phyloP scores from a whole-genome alignment of 176 grass and related monocot species.

The Puccinellia tenuiflora region DNA sequence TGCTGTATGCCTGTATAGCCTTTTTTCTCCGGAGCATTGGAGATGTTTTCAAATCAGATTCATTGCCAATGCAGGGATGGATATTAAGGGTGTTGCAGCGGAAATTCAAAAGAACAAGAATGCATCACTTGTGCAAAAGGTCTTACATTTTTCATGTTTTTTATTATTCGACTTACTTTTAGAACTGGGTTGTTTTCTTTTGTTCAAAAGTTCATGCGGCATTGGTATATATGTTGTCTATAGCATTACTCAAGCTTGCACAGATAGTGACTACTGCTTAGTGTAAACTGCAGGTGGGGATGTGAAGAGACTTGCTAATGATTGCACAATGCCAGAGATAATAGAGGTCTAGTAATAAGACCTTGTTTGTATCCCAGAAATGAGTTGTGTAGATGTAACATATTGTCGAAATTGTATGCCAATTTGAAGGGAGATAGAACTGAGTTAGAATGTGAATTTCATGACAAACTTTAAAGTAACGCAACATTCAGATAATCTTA shows the following conservation, averaged over 20 bases:
- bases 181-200: background rate
- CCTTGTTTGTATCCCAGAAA: background rate
- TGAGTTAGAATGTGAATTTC: conserved; percentile 1
- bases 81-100: conserved; percentile 93
- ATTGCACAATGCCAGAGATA: conserved; percentile 74
- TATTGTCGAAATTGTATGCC: background rate
- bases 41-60: conserved; percentile 43
- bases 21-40: conserved; percentile 51
- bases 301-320: conserved; percentile 81
- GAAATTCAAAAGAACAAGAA: conserved; percentile 87
- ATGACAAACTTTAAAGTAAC: background rate
- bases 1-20: conserved; percentile 7
- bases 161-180: conserved; percentile 4
- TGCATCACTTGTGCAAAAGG: conserved; percentile 89
- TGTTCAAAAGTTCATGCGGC: background rate
- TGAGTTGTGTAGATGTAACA: background rate
- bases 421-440: background rate
- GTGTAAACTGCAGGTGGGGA: conserved; percentile 94
- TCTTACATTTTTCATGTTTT: conserved; percentile 31
- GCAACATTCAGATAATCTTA: background rate
- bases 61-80: conserved; percentile 98
- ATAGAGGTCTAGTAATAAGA: conserved; percentile 78
- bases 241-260: conserved; percentile 23
- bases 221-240: background rate
- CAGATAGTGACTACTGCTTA: conserved; percentile 53